Percentiles rank a stretch among this genome's conserved stretches.
These are phyloP conservation scores for Neopestalotiopsis sp. DNA, from an alignment of 2,329 filamentous ascomycete species.

Conservation along the genomic window DNA sequence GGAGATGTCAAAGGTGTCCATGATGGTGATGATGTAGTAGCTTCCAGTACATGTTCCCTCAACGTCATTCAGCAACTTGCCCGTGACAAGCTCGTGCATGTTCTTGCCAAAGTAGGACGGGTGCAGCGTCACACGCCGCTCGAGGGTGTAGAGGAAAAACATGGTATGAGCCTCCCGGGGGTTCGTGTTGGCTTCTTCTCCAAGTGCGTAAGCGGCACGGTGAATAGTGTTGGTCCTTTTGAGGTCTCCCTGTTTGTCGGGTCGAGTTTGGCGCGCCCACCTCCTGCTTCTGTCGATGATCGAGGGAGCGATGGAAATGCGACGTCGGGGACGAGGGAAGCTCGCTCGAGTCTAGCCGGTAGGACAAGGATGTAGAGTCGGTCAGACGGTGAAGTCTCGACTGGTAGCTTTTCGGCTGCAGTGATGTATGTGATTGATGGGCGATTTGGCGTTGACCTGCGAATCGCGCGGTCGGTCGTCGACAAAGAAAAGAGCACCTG, in stretches of 20 bases:
- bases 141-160: slow-evolving; percentile 98
- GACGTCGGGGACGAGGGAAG: neutral
- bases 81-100: slow-evolving; percentile 89
- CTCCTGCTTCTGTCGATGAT: neutral
- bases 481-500: slow-evolving; percentile 6
- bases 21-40: slow-evolving; percentile 97
- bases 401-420: neutral
- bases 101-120: slow-evolving; percentile 96
- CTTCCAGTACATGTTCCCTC: slow-evolving; percentile 95
- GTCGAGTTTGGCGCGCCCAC: neutral
- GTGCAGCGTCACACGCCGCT: slow-evolving; percentile 92
- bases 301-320: neutral
- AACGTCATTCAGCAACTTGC: slow-evolving; percentile 88
- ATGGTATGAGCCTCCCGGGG: slow-evolving; percentile 55
- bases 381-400: neutral
- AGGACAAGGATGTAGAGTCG: neutral
- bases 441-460: neutral
- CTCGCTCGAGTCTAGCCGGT: neutral
- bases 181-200: neutral
- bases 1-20: slow-evolving; percentile 94
- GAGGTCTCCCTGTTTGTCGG: neutral
- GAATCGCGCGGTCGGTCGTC: neutral
- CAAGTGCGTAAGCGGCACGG: neutral
- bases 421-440: neutral
- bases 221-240: neutral